Base-by-base conservation (phyloP, 208 protist genomes). In the Acanthamoeba castellanii region DNA sequence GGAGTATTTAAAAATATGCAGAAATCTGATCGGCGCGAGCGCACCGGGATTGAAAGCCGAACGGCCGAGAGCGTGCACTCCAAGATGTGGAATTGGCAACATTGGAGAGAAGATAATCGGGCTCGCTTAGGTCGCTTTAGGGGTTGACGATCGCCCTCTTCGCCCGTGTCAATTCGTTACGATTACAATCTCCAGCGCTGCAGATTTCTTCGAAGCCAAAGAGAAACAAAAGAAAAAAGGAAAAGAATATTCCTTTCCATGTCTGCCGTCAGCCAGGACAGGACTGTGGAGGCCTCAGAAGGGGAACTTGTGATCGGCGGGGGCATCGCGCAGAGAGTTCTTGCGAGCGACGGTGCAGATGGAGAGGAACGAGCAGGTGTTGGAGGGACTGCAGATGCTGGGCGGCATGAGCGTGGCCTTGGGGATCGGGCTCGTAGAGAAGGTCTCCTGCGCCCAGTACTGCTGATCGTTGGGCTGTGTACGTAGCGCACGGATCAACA, bases 391-490 rank as follows among this genome's bases (percentile, higher is more conserved):
- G 37, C 70, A 78, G 70, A 78, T 47, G 70, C 70, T 78, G 30
- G 70, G 70, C 70, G 70, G 70, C 70, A 32, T 6, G 32, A 78
- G 30, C n/a, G 70, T 78, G 70, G 70, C 0, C 16, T 42, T 16
- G 16, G 70, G 70, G 70, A 78, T 78, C 8, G 70, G 70, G n/a
- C 14, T 25, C 1, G 70, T 78, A 0, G 70, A 78, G 30, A 78
- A 78, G 30, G 70, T 78, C 30, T 30, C 22, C 70, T 18, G 30
- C 1, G 1, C 0, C 32, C n/a, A 78, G 70, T 78, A 78, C 70
- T 78, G 70, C 70, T 45, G 70, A 11, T 78, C 70, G 70, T 78
- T 78, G 70, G 70, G 70, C 70, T 78, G 70, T 55, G 14, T 55
- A 9, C 47, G 7, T 52, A 52, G 47, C 47, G 50, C 50, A 20